Evolutionary conservation across 352 stramenopile genomes (phyloP).

Genomic region (Phytophthora agathidicida): DNA sequence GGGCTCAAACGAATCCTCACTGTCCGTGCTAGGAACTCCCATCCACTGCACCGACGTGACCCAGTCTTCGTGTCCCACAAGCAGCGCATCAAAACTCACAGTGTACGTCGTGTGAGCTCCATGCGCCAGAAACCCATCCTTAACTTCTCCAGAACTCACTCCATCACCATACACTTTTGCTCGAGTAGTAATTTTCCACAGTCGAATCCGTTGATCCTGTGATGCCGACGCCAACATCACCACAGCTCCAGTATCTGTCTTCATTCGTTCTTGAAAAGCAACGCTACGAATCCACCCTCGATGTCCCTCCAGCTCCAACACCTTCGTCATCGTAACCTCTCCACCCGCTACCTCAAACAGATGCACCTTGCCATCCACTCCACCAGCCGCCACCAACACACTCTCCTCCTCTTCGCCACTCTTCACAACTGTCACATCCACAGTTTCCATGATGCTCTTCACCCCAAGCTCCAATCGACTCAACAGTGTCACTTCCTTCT

Average conservation of each 20-base stretch:
- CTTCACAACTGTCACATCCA: conserved; percentile 32
- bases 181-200: conserved; percentile 59
- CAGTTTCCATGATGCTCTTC: conserved; percentile 60
- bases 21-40: conserved; percentile 11
- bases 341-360: conserved; percentile 51
- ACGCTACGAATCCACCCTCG: conserved; percentile 73
- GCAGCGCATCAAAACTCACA: conserved; percentile 68
- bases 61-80: conserved; percentile 83
- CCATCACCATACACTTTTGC: not conserved
- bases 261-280: conserved; percentile 43
- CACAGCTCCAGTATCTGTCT: not conserved
- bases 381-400: conserved; percentile 63
- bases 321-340: conserved; percentile 18
- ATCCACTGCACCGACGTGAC: conserved; percentile 77
- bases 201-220: conserved; percentile 72
- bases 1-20: not conserved
- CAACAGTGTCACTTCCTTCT: conserved; percentile 17
- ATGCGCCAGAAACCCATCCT: conserved; percentile 39
- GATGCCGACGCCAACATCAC: conserved; percentile 66
- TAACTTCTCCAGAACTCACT: conserved; percentile 10
- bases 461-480: conserved; percentile 38
- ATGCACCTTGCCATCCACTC: conserved; percentile 75
- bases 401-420: conserved; percentile 10
- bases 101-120: conserved; percentile 37
- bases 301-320: conserved; percentile 65